Base-by-base conservation (phyloP, 1,284 basidiomycete species). In the Sporisorium scitamineum region DNA sequence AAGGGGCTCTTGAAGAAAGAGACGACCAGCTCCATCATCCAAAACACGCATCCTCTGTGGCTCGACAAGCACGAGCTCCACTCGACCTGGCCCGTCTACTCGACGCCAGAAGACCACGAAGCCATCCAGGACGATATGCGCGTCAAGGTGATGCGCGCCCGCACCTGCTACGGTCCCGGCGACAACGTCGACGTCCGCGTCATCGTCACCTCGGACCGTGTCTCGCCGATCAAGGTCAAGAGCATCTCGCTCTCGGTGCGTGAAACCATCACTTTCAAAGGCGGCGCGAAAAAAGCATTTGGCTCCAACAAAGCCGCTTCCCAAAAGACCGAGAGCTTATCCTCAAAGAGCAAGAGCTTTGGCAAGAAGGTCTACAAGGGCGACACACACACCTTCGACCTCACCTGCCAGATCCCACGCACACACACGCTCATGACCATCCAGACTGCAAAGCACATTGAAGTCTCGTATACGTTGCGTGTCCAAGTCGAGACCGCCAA, bases 11-110 rank as follows among this genome's bases (percentile, higher is more conserved):
- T 78, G 26, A 62, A 68, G 44, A 76, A 76, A 61, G 75, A 79
- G 52, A 63, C 58, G 1, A 70, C 70, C 27, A 73, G 70, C 58
- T 79, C 78, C 31, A 70, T 85, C 63, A 73, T 85, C 29, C 74
- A 83, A 34, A 78, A 78, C 48, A 77, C 71, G 7, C 79, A 79
- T 54, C 75, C 78, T 0, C 54, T 85, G 26, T 74, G 75, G 59
- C 70, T 85, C 34, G 81, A 82, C 57, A 85, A 85, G 70, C 83
- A 85, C 71, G 84, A 85, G 53, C 70, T 84, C 3, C 84, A 84
- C 62, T 81, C 82, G 11, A 73, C 76, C 11, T 84, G 83, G 81
- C 81, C 83, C 20, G 57, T 81, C 47, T 85, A 84, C 61, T 60
- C 80, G 31, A 50, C 60, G 18, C 79, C 80, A 0, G 79, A 81